phyloP scores from a whole-genome alignment of 768 basidiomycete species.

The Dioszegia hungarica region DNA sequence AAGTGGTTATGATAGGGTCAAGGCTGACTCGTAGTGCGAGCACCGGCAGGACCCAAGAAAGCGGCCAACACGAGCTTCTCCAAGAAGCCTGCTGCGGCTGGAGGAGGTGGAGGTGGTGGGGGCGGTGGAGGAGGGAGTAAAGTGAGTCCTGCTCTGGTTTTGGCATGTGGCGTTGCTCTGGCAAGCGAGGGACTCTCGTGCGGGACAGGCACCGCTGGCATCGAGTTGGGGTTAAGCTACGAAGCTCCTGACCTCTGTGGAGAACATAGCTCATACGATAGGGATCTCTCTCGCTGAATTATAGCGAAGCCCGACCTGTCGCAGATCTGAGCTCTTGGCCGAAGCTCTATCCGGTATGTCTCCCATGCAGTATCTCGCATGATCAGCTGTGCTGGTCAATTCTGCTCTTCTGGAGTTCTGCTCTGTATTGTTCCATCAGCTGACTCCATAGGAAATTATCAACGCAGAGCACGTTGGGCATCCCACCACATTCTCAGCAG shows the following conservation, averaged over 20 bases:
- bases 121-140: not conserved
- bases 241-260: too few species aligned
- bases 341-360: conserved; percentile 14
- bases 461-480: conserved; percentile 20
- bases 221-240: too few species aligned
- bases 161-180: too few species aligned
- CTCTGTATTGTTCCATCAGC: too few species aligned
- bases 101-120: conserved; percentile 2
- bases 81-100: conserved; percentile 12
- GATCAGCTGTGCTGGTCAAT: too few species aligned
- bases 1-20: too few species aligned
- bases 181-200: too few species aligned
- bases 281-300: not conserved
- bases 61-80: conserved; percentile 4
- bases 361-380: not conserved
- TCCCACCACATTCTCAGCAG: conserved; percentile 23
- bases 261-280: too few species aligned
- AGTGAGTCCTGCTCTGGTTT: not conserved
- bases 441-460: not conserved
- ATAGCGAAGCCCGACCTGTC: conserved; percentile 3
- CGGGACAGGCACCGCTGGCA: too few species aligned
- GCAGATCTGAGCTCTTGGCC: conserved; percentile 14
- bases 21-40: too few species aligned
- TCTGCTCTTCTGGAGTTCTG: too few species aligned
- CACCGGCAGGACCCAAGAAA: too few species aligned